Evolutionary conservation across 768 basidiomycete species (phyloP), one percentile per base, ranked within the genome.

Genomic region (Tricholoma flavovirens): DNA sequence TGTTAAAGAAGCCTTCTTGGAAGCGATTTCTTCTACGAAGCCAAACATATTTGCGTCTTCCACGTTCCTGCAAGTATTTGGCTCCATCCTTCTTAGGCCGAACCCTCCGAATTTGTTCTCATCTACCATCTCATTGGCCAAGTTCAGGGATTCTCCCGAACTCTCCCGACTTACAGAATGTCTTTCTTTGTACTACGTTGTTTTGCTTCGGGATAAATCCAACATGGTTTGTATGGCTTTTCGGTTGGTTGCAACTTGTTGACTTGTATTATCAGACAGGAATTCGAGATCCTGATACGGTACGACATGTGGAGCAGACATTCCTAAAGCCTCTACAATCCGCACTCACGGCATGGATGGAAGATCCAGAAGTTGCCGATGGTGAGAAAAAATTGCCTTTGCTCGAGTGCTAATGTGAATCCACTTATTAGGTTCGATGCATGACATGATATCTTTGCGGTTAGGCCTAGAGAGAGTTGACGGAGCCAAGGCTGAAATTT

Each of bases 161-260:
- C 72, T 83, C n/a, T 62, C 76, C 19, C 74, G 89, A 40, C 71
- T 92, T 21, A 75, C 79, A 0, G 87, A 90, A 58, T 83, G 80
- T 58, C 70, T 92, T 5, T 80, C 82, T 15, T 75, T 90, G 51
- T 87, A 86, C 64, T 90, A 86, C 60, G 75, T 86, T 32, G 71
- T 90, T 15, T 62, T 89, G 7, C 67, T 72, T 45, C 71, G 87
- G 59, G 89, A 92, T 65, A 63, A 59, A 8, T 59, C 68, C 4
- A 91, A 90, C 63, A 66, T 66, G 64, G 89, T 88, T 49, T 19
- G 69, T 60, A 40, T 17, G 58, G 24, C 14, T 19, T 24, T 42
- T 17, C 4, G 49, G 14, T 12, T 10, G 8, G 46, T 11, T 35
- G 43, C 54, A 49, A 10, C 17, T 38, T 33, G 22, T 52, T n/a